phyloP scores from a whole-genome alignment of 2,329 filamentous ascomycete species.

The Conoideocrella luteorostrata region DNA sequence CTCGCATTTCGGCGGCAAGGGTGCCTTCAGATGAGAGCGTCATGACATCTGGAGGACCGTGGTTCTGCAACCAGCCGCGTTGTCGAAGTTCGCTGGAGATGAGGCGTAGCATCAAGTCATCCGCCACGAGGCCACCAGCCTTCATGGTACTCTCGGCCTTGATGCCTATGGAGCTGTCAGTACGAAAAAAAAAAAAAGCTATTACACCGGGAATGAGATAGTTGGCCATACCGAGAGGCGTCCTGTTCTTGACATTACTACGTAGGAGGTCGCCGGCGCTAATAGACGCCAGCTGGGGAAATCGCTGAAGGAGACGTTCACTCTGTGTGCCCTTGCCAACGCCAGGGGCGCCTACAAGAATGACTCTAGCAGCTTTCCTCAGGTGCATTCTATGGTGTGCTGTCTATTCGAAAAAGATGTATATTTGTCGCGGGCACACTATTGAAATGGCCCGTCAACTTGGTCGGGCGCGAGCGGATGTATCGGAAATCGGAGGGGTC shows the following conservation, averaged over 20 bases:
- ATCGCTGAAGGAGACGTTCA: constrained; percentile 77
- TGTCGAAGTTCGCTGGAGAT: constrained; percentile 84
- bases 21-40: constrained; percentile 40
- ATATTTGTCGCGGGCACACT: too few species aligned
- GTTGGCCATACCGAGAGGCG: constrained; percentile 63
- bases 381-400: constrained; percentile 51
- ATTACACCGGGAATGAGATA: not conserved
- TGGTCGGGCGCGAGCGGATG: too few species aligned
- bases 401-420: not conserved
- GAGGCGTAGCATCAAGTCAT: constrained; percentile 83
- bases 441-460: not conserved
- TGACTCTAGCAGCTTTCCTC: constrained; percentile 78
- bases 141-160: constrained; percentile 87
- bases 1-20: constrained; percentile 24
- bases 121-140: constrained; percentile 81
- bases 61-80: constrained; percentile 70
- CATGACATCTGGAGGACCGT: constrained; percentile 41
- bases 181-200: not conserved
- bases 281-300: constrained; percentile 83
- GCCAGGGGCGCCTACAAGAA: constrained; percentile 91
- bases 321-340: constrained; percentile 97
- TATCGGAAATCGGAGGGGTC: too few species aligned
- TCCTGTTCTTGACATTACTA: constrained; percentile 84
- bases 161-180: constrained; percentile 55
- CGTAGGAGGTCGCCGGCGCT: constrained; percentile 90